phyloP scores from a whole-genome alignment of 371 early-diverging fungal genomes.

The Aphelidium insulamus region DNA sequence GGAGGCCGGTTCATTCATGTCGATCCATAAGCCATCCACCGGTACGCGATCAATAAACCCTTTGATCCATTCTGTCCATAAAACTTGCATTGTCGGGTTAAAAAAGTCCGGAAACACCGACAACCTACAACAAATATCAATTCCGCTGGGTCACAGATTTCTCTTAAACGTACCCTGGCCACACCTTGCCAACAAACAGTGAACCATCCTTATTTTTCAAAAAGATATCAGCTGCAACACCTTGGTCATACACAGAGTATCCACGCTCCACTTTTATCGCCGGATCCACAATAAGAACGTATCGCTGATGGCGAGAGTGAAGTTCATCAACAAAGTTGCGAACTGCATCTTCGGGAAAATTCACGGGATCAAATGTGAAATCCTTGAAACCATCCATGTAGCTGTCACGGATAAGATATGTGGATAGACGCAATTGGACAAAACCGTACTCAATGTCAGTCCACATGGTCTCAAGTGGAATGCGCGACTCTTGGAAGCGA shows the following conservation, averaged over 20 bases:
- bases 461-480: slow-evolving; percentile 49
- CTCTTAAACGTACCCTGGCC: too few relatives aligned
- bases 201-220: slow-evolving; percentile 13
- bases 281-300: slow-evolving; percentile 29
- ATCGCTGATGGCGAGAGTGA: slow-evolving; percentile 14
- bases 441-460: slow-evolving; percentile 32
- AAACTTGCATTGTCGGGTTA: slow-evolving; percentile 21
- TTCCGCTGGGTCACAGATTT: too few relatives aligned
- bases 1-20: slow-evolving; percentile 41
- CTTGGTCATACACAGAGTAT: slow-evolving; percentile 18
- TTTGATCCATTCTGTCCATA: slow-evolving; percentile 18
- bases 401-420: slow-evolving; percentile 2
- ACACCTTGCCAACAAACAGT: slow-evolving; percentile 2
- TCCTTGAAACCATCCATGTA: slow-evolving; percentile 29
- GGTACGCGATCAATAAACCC: slow-evolving; percentile 16
- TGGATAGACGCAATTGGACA: neutral
- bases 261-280: slow-evolving; percentile 15
- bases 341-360: slow-evolving; percentile 17
- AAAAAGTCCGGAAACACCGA: slow-evolving; percentile 39
- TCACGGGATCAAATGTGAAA: slow-evolving; percentile 20
- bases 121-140: too few relatives aligned
- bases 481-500: slow-evolving; percentile 19
- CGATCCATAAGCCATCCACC: slow-evolving; percentile 40
- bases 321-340: slow-evolving; percentile 8
- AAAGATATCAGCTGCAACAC: slow-evolving; percentile 17